Conservation (phyloP, 176 grass and related monocot genomes). For the Phragmites australis region DNA sequence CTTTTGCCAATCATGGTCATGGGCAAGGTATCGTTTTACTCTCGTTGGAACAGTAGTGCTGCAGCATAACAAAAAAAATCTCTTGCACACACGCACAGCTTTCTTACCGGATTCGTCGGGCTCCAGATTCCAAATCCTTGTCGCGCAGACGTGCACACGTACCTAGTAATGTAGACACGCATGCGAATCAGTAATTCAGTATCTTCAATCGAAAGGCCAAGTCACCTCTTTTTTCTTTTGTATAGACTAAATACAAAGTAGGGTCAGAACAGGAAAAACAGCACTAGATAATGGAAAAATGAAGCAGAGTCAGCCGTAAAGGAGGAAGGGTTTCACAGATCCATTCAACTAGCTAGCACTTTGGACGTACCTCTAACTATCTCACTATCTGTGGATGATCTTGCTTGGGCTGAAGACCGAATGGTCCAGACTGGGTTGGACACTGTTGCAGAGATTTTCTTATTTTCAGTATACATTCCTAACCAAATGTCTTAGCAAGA, state of each 20-base stretch:
- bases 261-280: not conserved
- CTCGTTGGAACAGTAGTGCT: not conserved
- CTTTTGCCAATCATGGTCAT: slow-evolving; percentile 30
- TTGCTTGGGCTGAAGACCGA: no score
- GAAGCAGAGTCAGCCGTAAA: no score
- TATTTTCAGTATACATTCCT: no score
- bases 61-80: not conserved
- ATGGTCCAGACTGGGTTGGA: no score
- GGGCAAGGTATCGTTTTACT: not conserved
- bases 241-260: not conserved
- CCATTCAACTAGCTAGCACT: no score
- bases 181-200: not conserved
- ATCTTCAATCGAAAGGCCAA: no score
- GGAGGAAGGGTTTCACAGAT: no score
- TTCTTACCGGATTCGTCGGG: not conserved
- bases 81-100: not conserved
- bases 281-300: no score
- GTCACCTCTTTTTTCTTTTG: no score
- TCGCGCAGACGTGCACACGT: not conserved
- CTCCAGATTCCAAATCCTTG: not conserved
- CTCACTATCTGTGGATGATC: no score
- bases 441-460: not conserved
- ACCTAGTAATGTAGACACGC: not conserved
- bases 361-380: no score
- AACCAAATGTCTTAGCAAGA: no score